Evolutionary conservation across 2,329 filamentous ascomycete species (phyloP).

Genomic region (Didymella keratinophila): DNA sequence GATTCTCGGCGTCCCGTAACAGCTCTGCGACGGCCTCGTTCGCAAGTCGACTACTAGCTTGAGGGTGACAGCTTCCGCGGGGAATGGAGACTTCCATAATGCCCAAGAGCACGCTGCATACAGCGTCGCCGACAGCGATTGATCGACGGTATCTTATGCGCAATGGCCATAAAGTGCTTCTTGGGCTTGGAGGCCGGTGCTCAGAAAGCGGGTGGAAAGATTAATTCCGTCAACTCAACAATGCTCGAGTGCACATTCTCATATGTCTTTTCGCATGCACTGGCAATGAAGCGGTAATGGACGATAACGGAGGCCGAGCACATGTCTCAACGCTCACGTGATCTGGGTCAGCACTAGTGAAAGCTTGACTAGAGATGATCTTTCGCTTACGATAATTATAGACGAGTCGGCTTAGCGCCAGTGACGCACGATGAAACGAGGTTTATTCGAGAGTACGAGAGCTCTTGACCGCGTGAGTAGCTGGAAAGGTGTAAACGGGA

Average conservation of each 20-base stretch:
- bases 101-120: slow-evolving; percentile 6
- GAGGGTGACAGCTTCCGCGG: slow-evolving; percentile 6
- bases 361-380: slow-evolving; percentile 18
- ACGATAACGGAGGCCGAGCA: slow-evolving; percentile 5
- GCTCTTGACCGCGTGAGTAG: not conserved
- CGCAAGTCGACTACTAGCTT: slow-evolving; percentile 1
- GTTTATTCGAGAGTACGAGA: slow-evolving; percentile 1
- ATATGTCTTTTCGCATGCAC: slow-evolving; percentile 3
- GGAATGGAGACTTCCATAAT: not conserved
- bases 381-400: slow-evolving; percentile 31
- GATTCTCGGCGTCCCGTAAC: slow-evolving; percentile 2
- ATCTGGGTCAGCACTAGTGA: slow-evolving; percentile 5
- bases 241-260: slow-evolving; percentile 1
- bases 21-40: slow-evolving; percentile 4
- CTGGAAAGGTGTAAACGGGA: not conserved
- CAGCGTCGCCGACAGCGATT: slow-evolving; percentile 4
- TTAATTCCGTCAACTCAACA: not conserved
- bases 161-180: not conserved
- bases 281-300: slow-evolving; percentile 19
- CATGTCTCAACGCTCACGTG: slow-evolving; percentile 3
- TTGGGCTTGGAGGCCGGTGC: not conserved
- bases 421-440: slow-evolving; percentile 26
- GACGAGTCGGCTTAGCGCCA: slow-evolving; percentile 17
- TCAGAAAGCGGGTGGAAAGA: not conserved
- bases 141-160: not conserved